Base-by-base conservation (phyloP, 1,284 basidiomycete genomes). In the Meripilus lineatus region DNA sequence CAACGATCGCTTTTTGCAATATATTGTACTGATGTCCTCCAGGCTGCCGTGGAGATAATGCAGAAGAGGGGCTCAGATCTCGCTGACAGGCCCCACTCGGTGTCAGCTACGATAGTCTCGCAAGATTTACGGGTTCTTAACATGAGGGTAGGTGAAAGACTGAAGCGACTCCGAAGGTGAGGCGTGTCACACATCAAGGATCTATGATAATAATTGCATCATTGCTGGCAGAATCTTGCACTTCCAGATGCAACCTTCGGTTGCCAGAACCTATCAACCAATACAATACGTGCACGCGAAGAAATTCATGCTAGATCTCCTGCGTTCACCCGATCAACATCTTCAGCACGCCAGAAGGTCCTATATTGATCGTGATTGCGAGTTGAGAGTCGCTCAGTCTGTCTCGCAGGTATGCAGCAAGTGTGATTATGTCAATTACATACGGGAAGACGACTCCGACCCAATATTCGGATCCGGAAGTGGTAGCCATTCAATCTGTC, bases 361-460 rank as follows among this genome's bases (percentile, higher is more conserved):
- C n/a, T n/a, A n/a, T n/a, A n/a, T n/a, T n/a, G n/a, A n/a, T n/a
- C n/a, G n/a, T n/a, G n/a, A n/a, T n/a, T n/a, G n/a, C n/a, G n/a
- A n/a, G n/a, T n/a, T n/a, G n/a, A n/a, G n/a, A n/a, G n/a, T n/a
- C n/a, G n/a, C n/a, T n/a, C n/a, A n/a, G n/a, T n/a, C n/a, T n/a
- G n/a, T n/a, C n/a, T 8, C 26, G 3, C 49, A 84, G 81, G 24
- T 86, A 79, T 51, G 75, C 81, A 0, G 75, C 81, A 0, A 76
- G 74, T 0, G 72, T 84, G 0, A 79, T 84, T 2, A 70, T 86
- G 61, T 70, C 74, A 2, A 67, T 86, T 37, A 77, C 82, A 5
- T 86, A 86, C 50, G 84, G 82, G 0, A 80, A 79, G 47, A 63
- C 69, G 26, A 67, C 48, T 56, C 74, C 41, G 7, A 72, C 71